Evolutionary conservation across 371 early-diverging fungal species (phyloP).

Genomic region (Modicella reniformis): DNA sequence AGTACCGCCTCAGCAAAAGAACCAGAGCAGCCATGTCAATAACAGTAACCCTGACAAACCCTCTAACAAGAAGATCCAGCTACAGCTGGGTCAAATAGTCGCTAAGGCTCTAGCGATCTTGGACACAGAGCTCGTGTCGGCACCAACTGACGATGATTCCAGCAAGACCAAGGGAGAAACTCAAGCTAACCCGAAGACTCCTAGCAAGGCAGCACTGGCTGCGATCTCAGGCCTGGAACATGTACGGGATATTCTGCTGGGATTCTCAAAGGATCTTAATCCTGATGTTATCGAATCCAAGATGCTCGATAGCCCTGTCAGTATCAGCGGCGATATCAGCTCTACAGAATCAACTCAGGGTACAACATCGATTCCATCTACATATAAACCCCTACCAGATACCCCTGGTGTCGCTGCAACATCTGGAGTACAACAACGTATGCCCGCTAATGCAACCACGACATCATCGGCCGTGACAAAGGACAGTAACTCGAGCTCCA

Average conservation of each 20-base stretch:
- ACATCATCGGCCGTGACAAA: not conserved
- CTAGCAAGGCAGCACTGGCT: slow-evolving; percentile 35
- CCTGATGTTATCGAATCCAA: slow-evolving; percentile 56
- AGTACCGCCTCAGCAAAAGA: slow-evolving; percentile 10
- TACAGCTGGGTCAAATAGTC: slow-evolving; percentile 65
- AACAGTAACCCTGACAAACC: slow-evolving; percentile 25
- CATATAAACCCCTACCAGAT: not conserved
- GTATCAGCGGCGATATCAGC: not conserved
- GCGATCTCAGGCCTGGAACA: slow-evolving; percentile 70
- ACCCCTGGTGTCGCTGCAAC: not conserved
- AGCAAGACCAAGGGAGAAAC: not conserved
- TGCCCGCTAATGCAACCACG: slow-evolving; percentile 13
- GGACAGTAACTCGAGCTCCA: not conserved
- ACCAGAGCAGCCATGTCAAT: slow-evolving; percentile 3
- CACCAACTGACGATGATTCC: slow-evolving; percentile 14
- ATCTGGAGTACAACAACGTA: slow-evolving; percentile 7
- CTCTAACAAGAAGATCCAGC: slow-evolving; percentile 21
- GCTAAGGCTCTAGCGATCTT: slow-evolving; percentile 64
- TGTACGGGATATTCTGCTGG: slow-evolving; percentile 67
- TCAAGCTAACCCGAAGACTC: not conserved
- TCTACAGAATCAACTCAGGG: not conserved
- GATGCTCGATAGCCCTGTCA: slow-evolving; percentile 20
- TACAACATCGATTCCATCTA: not conserved
- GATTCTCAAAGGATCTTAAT: slow-evolving; percentile 62
- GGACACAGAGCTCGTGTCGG: slow-evolving; percentile 60